Evolutionary conservation across 805 yeast genomes (phyloP).

Genomic region (Yarrowia hollandica): DNA sequence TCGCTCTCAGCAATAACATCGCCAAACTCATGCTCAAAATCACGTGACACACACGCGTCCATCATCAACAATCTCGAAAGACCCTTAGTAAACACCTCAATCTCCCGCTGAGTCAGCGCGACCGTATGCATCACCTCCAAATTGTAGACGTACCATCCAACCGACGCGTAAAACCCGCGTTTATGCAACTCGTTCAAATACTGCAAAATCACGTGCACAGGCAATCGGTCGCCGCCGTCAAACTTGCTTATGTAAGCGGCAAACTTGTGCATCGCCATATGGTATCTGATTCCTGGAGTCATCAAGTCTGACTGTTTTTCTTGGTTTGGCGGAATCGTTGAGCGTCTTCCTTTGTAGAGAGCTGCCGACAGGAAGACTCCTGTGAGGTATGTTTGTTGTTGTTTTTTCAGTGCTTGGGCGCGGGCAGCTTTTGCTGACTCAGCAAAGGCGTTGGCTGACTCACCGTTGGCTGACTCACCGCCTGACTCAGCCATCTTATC

Average conservation of each 20-base stretch:
- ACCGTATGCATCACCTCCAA: conserved; percentile 12
- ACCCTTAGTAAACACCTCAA: background rate
- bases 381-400: too few species aligned
- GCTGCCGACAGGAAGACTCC: conserved; percentile 3
- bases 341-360: background rate
- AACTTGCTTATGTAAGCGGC: conserved; percentile 6
- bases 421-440: background rate
- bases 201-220: background rate
- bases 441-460: background rate
- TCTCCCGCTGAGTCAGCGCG: background rate
- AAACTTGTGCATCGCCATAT: background rate
- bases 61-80: background rate
- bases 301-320: background rate
- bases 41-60: background rate
- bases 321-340: background rate
- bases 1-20: background rate
- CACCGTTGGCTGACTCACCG: background rate
- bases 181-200: conserved; percentile 1
- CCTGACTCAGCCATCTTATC: background rate
- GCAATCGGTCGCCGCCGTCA: background rate
- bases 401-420: too few species aligned
- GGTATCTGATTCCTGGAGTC: background rate
- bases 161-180: background rate
- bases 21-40: background rate
- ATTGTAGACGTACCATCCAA: background rate